Base-by-base conservation (phyloP, 257 asterid species). In the Lavandula angustifolia region DNA sequence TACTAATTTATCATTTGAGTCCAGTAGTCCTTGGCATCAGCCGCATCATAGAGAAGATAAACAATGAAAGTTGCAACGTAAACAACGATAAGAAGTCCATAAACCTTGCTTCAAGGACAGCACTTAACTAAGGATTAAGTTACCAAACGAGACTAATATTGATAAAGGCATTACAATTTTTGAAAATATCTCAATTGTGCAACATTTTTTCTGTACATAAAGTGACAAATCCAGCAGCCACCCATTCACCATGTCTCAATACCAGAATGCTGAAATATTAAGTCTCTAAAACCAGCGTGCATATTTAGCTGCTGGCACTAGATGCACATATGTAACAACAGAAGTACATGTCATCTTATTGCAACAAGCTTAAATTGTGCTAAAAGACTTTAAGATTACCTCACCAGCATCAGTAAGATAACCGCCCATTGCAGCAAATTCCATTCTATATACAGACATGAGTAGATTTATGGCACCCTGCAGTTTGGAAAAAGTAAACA, bases 321-420 rank as follows among this genome's bases (percentile, higher is more conserved):
- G 31, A 61, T 70, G 60, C 37, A 54, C 17, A 75, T 22, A 34
- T 3, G 55, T 47, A 27, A 6, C 51, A 70, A 55, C 34, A 67
- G 56, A 74, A 72, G 54, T 27, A 17, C 13, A 70, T 52, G 47
- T n/a, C n/a, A n/a, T 9, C 47, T 18, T 33, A 59, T 14, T 47
- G 61, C 62, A 33, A 54, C 33, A 62, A 59, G 41, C 31, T 27
- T 38, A 60, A 44, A 22, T 32, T 34, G 17, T 51, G 66, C n/a
- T 31, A 63, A 65, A 68, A 70, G 65, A 69, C 60, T 54, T 40
- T 52, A n/a, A 79, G 44, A 77, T 85, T 89, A 92, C 99, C 96
- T 92, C 99, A 62, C 99, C 97, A 58, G 96, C 96, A 70, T 89
- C 96, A 35, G 97, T 92, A 66, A 92, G 94, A 79, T 89, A 92